phyloP scores from a whole-genome alignment of 2,329 filamentous ascomycete species.

The Ambrosiella beaveri region DNA sequence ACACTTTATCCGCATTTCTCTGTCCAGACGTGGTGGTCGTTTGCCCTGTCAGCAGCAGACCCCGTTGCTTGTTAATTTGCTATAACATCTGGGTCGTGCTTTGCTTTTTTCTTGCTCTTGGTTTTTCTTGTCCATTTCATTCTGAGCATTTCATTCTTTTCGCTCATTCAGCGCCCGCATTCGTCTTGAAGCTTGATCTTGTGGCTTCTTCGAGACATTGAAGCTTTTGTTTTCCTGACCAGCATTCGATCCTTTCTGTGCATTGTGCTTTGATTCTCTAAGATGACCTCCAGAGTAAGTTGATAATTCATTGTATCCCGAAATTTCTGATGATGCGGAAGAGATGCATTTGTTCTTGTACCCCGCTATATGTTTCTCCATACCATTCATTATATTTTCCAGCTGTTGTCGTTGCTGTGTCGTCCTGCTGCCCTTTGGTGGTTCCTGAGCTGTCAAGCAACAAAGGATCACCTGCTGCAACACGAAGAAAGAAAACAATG shows the following conservation, averaged over 20 bases:
- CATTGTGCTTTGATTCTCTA: background rate
- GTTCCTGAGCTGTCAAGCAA: background rate
- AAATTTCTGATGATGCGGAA: background rate
- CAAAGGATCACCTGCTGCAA: conserved; percentile 7
- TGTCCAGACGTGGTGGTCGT: background rate
- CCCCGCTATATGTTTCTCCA: background rate
- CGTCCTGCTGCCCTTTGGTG: background rate
- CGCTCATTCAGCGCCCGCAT: background rate
- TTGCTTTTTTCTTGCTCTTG: background rate
- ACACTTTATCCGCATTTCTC: background rate
- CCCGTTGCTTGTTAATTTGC: background rate
- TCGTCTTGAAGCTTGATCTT: background rate
- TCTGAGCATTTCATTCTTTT: background rate
- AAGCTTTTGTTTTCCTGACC: background rate
- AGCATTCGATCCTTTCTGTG: background rate
- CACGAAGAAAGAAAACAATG: background rate
- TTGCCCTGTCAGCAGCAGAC: background rate
- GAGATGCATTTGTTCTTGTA: background rate
- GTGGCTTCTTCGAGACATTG: background rate
- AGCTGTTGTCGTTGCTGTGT: background rate
- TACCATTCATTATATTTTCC: background rate
- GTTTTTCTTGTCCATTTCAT: background rate
- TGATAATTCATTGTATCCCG: background rate
- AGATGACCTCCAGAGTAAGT: conserved; percentile 10
- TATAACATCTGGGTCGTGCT: background rate